Percentiles rank a stretch among this genome's conserved stretches.
phyloP scores from a whole-genome alignment of 257 asterid species.

The Solanum paucissectum region DNA sequence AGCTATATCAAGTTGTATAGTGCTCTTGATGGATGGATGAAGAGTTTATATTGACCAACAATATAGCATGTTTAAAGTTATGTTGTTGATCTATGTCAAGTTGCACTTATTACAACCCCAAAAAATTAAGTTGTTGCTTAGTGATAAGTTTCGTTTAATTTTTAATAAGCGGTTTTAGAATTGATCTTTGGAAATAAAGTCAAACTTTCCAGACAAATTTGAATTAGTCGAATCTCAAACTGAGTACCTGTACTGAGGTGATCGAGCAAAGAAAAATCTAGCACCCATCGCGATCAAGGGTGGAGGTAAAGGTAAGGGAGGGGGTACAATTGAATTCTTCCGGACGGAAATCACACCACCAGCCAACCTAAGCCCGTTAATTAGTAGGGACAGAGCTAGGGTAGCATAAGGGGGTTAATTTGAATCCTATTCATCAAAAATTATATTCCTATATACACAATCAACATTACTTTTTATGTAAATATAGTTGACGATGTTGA shows the following conservation, averaged over 20 bases:
- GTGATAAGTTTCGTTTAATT: neutral
- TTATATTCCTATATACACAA: too few relatives aligned
- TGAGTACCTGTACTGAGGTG: rapidly evolving
- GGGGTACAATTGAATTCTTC: neutral
- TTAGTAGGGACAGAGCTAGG: too few relatives aligned
- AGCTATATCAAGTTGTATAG: neutral
- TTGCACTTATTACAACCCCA: neutral
- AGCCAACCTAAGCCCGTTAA: neutral
- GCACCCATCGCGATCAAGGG: neutral
- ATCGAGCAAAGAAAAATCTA: neutral
- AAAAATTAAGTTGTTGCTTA: neutral
- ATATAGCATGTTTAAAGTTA: neutral
- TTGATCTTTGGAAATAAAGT: neutral
- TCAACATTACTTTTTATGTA: too few relatives aligned
- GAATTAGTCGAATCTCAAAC: neutral
- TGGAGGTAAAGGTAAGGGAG: neutral
- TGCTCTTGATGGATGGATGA: neutral
- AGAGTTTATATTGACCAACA: neutral
- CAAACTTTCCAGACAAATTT: neutral
- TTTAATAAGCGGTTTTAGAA: neutral
- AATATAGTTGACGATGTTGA: too few relatives aligned
- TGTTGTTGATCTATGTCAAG: neutral
- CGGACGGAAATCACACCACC: neutral
- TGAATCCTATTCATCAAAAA: too few relatives aligned
- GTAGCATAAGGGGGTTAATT: too few relatives aligned